Evolutionary conservation across 371 early-diverging fungal species (phyloP).

Genomic region (Cokeromyces recurvatus): DNA sequence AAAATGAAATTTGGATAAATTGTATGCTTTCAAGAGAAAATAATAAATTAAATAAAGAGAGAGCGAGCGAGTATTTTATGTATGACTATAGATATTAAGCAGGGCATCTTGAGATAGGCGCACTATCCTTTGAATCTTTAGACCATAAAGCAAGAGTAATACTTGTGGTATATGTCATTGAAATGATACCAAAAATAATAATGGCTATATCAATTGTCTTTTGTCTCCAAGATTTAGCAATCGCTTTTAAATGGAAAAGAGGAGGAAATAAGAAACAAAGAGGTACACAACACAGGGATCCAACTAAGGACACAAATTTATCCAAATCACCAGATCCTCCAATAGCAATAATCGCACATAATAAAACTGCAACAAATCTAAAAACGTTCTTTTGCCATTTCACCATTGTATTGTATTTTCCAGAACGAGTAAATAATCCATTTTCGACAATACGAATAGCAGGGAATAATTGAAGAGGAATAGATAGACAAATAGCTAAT

Average conservation of each 20-base stretch:
- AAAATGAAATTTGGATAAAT: no score
- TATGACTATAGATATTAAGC: constrained; percentile 2
- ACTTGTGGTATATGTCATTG: constrained; percentile 74
- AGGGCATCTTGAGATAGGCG: constrained; percentile 37
- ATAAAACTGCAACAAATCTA: constrained; percentile 51
- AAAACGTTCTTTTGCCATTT: constrained; percentile 89
- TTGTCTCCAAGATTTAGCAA: constrained; percentile 38
- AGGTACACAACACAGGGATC: constrained; percentile 58
- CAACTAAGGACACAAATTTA: constrained; percentile 83
- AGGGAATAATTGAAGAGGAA: constrained; percentile 85
- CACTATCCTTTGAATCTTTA: constrained; percentile 28
- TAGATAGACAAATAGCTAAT: constrained; percentile 79
- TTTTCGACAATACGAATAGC: constrained; percentile 82
- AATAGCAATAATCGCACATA: constrained; percentile 67
- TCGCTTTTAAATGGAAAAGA: constrained; percentile 71
- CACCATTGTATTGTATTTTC: constrained; percentile 59
- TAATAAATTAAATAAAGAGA: no score
- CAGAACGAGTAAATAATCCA: constrained; percentile 56
- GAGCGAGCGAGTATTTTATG: no score
- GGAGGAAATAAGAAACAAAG: constrained; percentile 81
- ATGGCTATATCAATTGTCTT: constrained; percentile 52
- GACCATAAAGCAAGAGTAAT: constrained; percentile 73
- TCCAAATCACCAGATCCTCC: constrained; percentile 71
- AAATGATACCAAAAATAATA: constrained; percentile 65
- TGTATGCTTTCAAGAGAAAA: no score